These are phyloP conservation scores for Cryptococcus maquisensis DNA, from an alignment of 1,284 basidiomycete genomes.

Conservation along the genomic window DNA sequence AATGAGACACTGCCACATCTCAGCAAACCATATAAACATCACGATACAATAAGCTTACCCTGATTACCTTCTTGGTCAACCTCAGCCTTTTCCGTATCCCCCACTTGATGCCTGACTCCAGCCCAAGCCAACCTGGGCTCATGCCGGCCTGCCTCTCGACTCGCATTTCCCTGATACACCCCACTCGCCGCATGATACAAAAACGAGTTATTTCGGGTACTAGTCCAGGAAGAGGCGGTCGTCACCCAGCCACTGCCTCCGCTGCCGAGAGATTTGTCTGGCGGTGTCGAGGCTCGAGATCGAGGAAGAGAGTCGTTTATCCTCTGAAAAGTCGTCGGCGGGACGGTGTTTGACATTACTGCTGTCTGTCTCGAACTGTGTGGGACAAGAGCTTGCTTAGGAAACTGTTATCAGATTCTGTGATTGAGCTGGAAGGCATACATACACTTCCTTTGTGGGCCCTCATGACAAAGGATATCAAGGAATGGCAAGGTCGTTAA, in stretches of 20 bases:
- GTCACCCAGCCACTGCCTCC: constrained; percentile 14
- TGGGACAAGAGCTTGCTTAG: no score
- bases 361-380: background rate
- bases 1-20: constrained; percentile 12
- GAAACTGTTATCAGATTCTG: no score
- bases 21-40: background rate
- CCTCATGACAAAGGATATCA: constrained; percentile 4
- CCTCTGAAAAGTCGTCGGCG: background rate
- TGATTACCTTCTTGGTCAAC: constrained; percentile 1
- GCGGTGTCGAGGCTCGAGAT: background rate
- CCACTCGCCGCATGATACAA: background rate
- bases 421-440: background rate
- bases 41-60: background rate
- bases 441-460: constrained; percentile 7
- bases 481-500: background rate
- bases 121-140: constrained; percentile 26
- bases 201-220: background rate
- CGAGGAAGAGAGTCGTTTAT: background rate
- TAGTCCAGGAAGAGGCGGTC: constrained; percentile 8
- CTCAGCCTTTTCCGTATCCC: constrained; percentile 6
- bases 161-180: background rate
- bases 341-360: background rate
- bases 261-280: background rate
- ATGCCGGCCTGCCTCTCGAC: background rate
- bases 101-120: constrained; percentile 20